These are phyloP conservation scores for Cladorrhinum samala DNA, from an alignment of 495 filamentous ascomycete species.

Conservation along the genomic window DNA sequence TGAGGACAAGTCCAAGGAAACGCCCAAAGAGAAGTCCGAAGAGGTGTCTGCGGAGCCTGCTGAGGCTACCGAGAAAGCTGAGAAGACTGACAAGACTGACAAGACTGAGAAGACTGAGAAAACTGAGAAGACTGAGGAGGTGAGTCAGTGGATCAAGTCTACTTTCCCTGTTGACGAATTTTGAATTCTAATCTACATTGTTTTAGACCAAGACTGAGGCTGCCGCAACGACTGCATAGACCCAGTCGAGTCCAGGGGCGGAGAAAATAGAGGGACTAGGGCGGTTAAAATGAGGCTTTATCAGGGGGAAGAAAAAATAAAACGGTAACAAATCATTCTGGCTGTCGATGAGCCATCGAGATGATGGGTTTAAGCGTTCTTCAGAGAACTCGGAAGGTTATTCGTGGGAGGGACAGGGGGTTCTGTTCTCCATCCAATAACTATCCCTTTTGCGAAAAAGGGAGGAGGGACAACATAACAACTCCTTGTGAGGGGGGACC, in stretches of 20 bases:
- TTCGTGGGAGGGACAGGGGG: too few species aligned
- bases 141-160: slow-evolving; percentile 4
- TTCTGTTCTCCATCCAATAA: too few species aligned
- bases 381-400: too few species aligned
- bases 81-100: slow-evolving; percentile 10
- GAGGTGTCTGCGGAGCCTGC: slow-evolving; percentile 11
- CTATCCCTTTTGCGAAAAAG: too few species aligned
- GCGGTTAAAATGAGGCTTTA: background rate
- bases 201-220: slow-evolving; percentile 19
- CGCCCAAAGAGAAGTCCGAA: slow-evolving; percentile 13
- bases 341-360: too few species aligned
- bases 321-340: too few species aligned
- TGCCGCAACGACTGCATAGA: slow-evolving; percentile 23
- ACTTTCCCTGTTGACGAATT: background rate
- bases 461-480: background rate
- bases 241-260: too few species aligned
- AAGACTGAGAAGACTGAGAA: slow-evolving; percentile 20
- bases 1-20: slow-evolving; percentile 20
- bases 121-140: slow-evolving; percentile 29
- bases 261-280: too few species aligned
- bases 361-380: too few species aligned
- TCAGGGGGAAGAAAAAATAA: background rate
- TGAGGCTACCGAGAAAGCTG: slow-evolving; percentile 24
- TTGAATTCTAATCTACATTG: background rate
- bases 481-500: background rate